Base-by-base conservation (phyloP, 805 yeast species). In the Saccharomycopsis javanensis region DNA sequence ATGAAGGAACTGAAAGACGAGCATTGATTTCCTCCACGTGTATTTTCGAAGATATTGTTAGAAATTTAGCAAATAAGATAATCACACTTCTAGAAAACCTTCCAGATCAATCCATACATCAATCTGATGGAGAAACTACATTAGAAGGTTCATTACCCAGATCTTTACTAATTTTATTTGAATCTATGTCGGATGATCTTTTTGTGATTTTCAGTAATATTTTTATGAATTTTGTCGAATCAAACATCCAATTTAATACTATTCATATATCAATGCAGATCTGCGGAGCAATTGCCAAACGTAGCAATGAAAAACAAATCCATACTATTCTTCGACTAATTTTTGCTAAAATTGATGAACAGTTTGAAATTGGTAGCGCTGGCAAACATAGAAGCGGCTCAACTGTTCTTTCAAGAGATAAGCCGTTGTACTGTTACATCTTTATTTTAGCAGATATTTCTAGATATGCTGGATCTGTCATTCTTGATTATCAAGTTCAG, bases 321-420 rank as follows among this genome's bases (percentile, higher is more conserved):
- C 70, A 74, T 1, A 69, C 67, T 50, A 67, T 80, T 28, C 75
- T 78, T 37, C 67, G 72, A 0, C 64, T 74, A n/a, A 68, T 86
- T 18, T 70, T 76, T 52, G 73, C 73, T 4, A 77, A 77, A 55
- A 82, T 91, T 27, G 72, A 75, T 37, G 80, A 77, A 34, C 96
- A 92, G 65, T 75, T 92, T 20, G 72, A 72, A 10, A 88, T 83
- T 62, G 86, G 91, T 61, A 86, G 82, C 2, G 97, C 97, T 0
- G 98, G 97, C 2, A 70, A 79, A 0, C 72, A 83, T 0, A 78
- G 96, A 67, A 81, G 75, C 4, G 80, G 85, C 0, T 72, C 78
- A 5, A 91, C 86, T 31, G 75, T 86, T 27, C 75, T 82, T 28
- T 87, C 87, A n/a, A 77, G 90, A 46, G 98, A 94, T 68, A 85